Evolutionary conservation across 306 rosid genomes (phyloP).

Genomic region (Castanea crenata): DNA sequence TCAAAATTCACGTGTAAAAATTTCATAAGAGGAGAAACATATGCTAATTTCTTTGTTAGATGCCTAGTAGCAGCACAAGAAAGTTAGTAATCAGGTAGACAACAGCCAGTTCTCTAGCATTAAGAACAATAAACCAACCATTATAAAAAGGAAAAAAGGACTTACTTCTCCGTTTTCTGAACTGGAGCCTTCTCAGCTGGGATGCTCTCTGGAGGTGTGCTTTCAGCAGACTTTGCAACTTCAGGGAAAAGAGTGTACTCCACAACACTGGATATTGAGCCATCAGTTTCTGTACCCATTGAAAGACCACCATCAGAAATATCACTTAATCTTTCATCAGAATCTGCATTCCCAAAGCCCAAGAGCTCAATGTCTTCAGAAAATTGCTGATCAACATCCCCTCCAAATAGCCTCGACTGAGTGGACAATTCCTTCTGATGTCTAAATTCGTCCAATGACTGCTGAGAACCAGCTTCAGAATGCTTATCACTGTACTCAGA

Average conservation of each 20-base stretch:
- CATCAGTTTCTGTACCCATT: slow-evolving; percentile 99
- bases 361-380: slow-evolving; percentile 82
- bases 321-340: slow-evolving; percentile 95
- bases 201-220: slow-evolving; percentile 29
- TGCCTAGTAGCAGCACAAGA: neutral
- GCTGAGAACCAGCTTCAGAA: slow-evolving; percentile 83
- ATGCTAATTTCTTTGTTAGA: neutral
- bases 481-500: slow-evolving; percentile 74
- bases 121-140: neutral
- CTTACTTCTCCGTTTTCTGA: slow-evolving; percentile 53
- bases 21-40: neutral
- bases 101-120: neutral
- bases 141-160: slow-evolving; percentile 7
- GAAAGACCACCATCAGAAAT: slow-evolving; percentile 98
- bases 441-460: slow-evolving; percentile 63
- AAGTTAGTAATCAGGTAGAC: neutral
- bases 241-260: slow-evolving; percentile 96
- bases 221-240: slow-evolving; percentile 50
- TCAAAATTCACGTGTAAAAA: neutral
- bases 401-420: slow-evolving; percentile 35
- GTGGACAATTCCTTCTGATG: slow-evolving; percentile 44
- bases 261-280: slow-evolving; percentile 83
- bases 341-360: slow-evolving; percentile 86
- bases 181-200: slow-evolving; percentile 24
- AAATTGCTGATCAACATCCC: slow-evolving; percentile 39